A percentile compares a stretch with the other conserved stretches of the same genome.
These are phyloP conservation scores for Cnidoscolus chayamansa DNA, from an alignment of 441 rosid species.

Conservation along the genomic window DNA sequence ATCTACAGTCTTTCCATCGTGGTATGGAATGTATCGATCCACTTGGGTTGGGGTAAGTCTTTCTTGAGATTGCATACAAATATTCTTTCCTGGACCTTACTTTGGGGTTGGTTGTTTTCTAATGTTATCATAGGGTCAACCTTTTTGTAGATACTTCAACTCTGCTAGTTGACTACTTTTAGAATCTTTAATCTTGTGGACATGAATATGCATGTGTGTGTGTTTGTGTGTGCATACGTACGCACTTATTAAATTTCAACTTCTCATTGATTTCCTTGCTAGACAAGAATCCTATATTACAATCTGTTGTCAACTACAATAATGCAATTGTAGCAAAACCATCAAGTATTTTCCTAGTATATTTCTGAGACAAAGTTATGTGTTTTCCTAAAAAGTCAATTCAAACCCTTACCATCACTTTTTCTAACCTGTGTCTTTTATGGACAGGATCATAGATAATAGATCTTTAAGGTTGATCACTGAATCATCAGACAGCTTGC, in stretches of 20 bases:
- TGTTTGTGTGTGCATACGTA: too few species aligned
- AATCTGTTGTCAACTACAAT: background rate
- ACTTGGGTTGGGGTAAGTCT: conserved; percentile 78
- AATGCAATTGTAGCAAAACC: background rate
- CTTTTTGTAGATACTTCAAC: background rate
- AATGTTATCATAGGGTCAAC: background rate
- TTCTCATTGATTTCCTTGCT: conserved; percentile 8
- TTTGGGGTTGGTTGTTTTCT: conserved; percentile 10
- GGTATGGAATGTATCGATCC: conserved; percentile 98
- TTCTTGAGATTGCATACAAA: conserved; percentile 2
- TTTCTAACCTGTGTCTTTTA: conserved; percentile 16
- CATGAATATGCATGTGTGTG: too few species aligned
- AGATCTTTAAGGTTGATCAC: conserved; percentile 79
- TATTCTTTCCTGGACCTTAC: conserved; percentile 12
- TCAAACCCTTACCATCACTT: conserved; percentile 1
- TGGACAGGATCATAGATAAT: conserved; percentile 82
- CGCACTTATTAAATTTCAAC: too few species aligned
- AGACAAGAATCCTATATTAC: background rate
- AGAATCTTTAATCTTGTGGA: too few species aligned
- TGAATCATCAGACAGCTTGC: conserved; percentile 56
- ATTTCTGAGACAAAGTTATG: background rate
- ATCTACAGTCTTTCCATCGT: conserved; percentile 78
- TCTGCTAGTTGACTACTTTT: background rate
- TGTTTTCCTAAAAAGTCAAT: background rate
- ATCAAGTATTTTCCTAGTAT: background rate